These are phyloP conservation scores for Oryza meyeriana DNA, from an alignment of 176 grass and related monocot genomes.

Conservation along the genomic window DNA sequence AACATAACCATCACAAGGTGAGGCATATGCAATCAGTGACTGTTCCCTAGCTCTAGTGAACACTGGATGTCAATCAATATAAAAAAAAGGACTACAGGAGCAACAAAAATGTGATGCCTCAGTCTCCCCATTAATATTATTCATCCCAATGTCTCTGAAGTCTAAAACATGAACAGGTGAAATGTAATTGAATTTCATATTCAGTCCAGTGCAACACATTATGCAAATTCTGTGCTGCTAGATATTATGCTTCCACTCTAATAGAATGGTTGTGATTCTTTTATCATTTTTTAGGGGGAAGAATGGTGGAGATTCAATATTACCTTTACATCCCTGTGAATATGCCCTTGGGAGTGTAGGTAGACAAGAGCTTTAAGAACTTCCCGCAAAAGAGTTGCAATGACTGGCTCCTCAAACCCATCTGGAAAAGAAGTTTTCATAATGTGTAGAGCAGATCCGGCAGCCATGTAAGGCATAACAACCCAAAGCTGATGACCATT, in stretches of 20 bases:
- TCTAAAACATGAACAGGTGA: background rate
- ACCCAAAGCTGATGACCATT: slow-evolving; percentile 82
- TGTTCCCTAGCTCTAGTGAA: background rate
- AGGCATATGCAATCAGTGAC: background rate
- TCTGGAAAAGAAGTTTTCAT: slow-evolving; percentile 94
- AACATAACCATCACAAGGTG: slow-evolving; percentile 2
- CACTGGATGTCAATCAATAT: background rate
- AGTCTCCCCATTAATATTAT: background rate
- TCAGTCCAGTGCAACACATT: background rate
- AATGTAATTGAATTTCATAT: slow-evolving; percentile 10
- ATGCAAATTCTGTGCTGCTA: slow-evolving; percentile 3
- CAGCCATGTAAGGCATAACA: slow-evolving; percentile 96
- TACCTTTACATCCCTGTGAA: slow-evolving; percentile 99
- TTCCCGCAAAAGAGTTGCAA: slow-evolving; percentile 81
- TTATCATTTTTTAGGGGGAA: no score
- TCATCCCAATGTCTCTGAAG: background rate
- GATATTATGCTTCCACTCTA: background rate
- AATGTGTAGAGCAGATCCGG: slow-evolving; percentile 89
- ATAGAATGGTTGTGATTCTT: background rate
- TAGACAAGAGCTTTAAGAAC: slow-evolving; percentile 97
- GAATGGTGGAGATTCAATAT: slow-evolving; percentile 1
- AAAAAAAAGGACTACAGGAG: slow-evolving; percentile 1
- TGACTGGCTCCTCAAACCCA: slow-evolving; percentile 94
- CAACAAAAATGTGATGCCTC: background rate
- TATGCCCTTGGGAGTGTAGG: slow-evolving; percentile 90